These are phyloP conservation scores for Dioscorea dumetorum DNA, from an alignment of 106 monocot genomes.

Conservation along the genomic window DNA sequence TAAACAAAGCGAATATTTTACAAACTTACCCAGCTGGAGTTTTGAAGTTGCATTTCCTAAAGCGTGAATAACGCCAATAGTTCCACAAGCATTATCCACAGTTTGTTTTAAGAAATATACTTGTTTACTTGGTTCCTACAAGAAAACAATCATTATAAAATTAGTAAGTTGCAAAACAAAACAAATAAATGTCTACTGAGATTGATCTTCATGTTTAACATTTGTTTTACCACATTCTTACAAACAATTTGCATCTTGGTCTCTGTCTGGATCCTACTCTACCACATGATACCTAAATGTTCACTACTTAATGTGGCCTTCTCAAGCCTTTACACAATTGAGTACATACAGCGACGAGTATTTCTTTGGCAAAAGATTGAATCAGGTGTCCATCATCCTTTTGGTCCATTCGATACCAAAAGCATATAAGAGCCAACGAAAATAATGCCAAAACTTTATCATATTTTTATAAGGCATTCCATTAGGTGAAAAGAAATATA, in stretches of 20 bases:
- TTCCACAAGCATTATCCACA: conserved; percentile 76
- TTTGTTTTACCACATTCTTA: background rate
- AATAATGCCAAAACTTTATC: too few relatives aligned
- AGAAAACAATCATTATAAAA: background rate
- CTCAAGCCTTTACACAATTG: too few relatives aligned
- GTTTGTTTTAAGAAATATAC: conserved; percentile 68
- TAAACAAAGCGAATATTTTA: too few relatives aligned
- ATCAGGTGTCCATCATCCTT: too few relatives aligned
- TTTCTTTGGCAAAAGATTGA: too few relatives aligned
- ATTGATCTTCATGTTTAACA: background rate
- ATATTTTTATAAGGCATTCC: too few relatives aligned
- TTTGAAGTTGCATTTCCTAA: conserved; percentile 56
- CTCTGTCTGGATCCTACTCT: background rate
- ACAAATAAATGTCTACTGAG: background rate
- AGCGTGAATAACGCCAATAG: conserved; percentile 72
- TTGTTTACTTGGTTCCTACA: conserved; percentile 35
- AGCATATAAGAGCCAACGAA: too few relatives aligned
- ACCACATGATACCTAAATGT: too few relatives aligned
- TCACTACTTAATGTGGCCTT: too few relatives aligned
- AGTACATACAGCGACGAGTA: too few relatives aligned
- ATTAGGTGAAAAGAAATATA: too few relatives aligned
- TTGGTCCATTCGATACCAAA: too few relatives aligned
- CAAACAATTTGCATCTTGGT: background rate
- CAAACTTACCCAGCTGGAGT: conserved; percentile 41
- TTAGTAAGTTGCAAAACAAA: background rate